Evolutionary conservation across 345 rosid genomes (phyloP).

Genomic region (Eucalyptus polybractea): DNA sequence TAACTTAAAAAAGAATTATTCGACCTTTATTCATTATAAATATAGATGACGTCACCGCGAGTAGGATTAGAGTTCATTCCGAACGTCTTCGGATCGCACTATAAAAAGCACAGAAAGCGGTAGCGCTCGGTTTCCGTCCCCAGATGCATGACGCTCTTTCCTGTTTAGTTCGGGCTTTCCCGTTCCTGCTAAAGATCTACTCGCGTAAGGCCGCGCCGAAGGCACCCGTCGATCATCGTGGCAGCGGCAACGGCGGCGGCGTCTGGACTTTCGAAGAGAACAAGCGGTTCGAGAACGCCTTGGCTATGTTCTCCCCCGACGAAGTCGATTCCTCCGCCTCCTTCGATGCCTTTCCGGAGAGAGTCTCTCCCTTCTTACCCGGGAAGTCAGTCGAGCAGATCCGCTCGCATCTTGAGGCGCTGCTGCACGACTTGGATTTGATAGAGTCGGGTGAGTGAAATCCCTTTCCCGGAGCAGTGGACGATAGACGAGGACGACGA

Average conservation of each 20-base stretch:
- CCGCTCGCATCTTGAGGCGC: not conserved
- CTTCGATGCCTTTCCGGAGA: not conserved
- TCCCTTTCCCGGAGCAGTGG: not conserved
- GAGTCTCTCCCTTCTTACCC: not conserved
- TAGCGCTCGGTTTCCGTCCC: not conserved
- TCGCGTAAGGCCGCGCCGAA: not conserved
- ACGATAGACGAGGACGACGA: not conserved
- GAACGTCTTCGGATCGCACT: not conserved
- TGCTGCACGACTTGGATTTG: not conserved
- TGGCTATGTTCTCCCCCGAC: not conserved
- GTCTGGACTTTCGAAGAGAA: not conserved
- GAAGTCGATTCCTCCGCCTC: not conserved
- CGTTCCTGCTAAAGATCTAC: not conserved
- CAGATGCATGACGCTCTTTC: not conserved
- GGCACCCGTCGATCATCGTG: not conserved
- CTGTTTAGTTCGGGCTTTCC: not conserved
- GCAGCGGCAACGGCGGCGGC: too few relatives aligned
- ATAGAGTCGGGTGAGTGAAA: not conserved
- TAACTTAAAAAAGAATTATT: not conserved
- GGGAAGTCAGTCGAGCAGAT: not conserved
- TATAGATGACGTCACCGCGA: not conserved
- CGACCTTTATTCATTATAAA: not conserved
- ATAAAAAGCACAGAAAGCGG: not conserved
- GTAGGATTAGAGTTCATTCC: not conserved
- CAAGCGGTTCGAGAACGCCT: not conserved